Base-by-base conservation (phyloP, 2,329 filamentous ascomycete genomes). In the Calonectria crousiana region DNA sequence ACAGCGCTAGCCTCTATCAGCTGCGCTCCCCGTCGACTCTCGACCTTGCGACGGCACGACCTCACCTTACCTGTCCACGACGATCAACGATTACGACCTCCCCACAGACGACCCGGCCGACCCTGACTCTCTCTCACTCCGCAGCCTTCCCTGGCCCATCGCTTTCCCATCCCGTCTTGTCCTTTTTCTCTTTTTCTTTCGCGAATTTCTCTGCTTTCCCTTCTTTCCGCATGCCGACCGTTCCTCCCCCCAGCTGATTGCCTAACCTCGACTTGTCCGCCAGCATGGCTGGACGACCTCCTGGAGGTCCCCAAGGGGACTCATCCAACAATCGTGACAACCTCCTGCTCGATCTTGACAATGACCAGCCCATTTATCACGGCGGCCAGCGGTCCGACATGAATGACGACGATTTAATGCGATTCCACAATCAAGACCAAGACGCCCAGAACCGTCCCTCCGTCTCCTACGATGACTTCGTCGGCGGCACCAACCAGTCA, bases 401-500 rank as follows among this genome's bases (percentile, higher is more conserved):
- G 75, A 93, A 93, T 84, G 95, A 98, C 84, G 94, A 97, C 78
- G 92, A 96, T 78, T 88, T 98, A 62, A 87, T 96, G 82, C 91
- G 92, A 83, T 92, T 92, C 77, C 96, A 95, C 86, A 91, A 94
- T 81, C 92, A 93, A 82, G 90, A 94, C 81, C 91, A 94, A 77
- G 87, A 90, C 79, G 87, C 90, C 60, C 90, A 91, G 75, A 79
- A 92, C 72, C 94, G 96, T 78, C 95, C 95, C 67, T 98, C 96
- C 32, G 92, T 96, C 67, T 98, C 95, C 73, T 98, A 98, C 86
- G 96, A 98, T 88, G 94, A 97, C 81, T 98, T 98, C 84, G 93
- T 98, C 76, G 96, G 96, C 77, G 86, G 89, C 70, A 66, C 69
- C 10, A 44, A 89, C 65, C 72, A 79, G 44, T 83, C 88, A 28